Percentiles rank a stretch among this genome's conserved stretches.
phyloP scores from a whole-genome alignment of 108 stramenopile genomes.

The Skeletonema potamos region DNA sequence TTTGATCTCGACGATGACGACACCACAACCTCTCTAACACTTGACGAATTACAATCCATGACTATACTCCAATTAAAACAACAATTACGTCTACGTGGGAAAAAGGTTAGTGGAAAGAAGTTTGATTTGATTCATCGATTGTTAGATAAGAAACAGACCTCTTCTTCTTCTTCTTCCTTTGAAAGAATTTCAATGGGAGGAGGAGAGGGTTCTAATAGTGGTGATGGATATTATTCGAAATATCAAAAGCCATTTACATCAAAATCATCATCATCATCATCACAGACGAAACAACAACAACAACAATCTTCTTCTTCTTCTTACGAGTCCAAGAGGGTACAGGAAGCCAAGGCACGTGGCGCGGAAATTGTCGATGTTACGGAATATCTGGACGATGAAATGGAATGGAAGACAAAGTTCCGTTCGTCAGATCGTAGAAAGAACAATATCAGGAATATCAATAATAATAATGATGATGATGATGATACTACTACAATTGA shows the following conservation, averaged over 20 bases:
- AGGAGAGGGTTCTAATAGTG: background rate
- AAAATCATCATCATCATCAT: background rate
- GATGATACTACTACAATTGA: background rate
- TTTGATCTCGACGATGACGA: conserved; percentile 35
- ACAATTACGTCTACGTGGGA: conserved; percentile 73
- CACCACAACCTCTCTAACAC: conserved; percentile 4
- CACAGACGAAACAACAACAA: background rate
- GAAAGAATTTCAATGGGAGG: background rate
- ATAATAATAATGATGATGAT: background rate
- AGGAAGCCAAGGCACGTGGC: conserved; percentile 56
- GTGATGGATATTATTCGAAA: conserved; percentile 17
- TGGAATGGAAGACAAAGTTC: conserved; percentile 49
- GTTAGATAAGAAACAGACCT: conserved; percentile 25
- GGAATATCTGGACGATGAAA: conserved; percentile 64
- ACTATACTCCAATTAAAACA: conserved; percentile 76
- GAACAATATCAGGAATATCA: too few species aligned
- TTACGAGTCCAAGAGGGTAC: conserved; percentile 18
- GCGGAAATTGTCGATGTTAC: conserved; percentile 81
- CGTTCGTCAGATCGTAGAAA: conserved; percentile 25
- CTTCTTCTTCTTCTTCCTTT: too few species aligned
- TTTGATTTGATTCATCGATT: conserved; percentile 67
- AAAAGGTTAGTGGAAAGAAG: conserved; percentile 71
- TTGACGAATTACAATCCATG: conserved; percentile 48
- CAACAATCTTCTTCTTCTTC: too few species aligned
- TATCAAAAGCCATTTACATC: conserved; percentile 14